Base-by-base conservation (phyloP, 371 early-diverging fungal genomes). In the Haplosporangium sp. region DNA sequence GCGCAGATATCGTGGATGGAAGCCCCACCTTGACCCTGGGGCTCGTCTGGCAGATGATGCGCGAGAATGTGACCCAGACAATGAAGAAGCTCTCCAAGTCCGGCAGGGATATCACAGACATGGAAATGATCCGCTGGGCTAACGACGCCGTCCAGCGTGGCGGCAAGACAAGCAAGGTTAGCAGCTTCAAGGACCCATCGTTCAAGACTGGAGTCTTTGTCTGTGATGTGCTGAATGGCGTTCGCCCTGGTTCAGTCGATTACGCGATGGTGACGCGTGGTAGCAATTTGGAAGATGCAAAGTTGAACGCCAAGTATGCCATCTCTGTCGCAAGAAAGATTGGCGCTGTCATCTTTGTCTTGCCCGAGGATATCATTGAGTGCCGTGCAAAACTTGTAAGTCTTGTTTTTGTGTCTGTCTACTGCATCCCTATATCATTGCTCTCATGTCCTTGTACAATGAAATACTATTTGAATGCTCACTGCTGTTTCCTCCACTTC, bases 331-430 rank as follows among this genome's bases (percentile, higher is more conserved):
- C 98, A 11, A 92, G 98, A 82, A 97, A 97, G 84, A 84, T 98
- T 61, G 98, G 98, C 41, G 98, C 98, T n/a, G 96, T 97, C 46
- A 97, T 98, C 75, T 98, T 98, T 86, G 88, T 97, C 59, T 87
- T 97, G 51, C 98, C 98, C 10, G 98, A 98, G 84, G 98, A 98
- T 86, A 97, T 98, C 83, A 92, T 95, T 55, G 98, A 97, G 84
- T 67, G 95, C 94, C 86, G 95, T 95, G 94, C 92, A 86, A 83
- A 80, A 81, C 82, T 61, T 61, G 63, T 69, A 59, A 63, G 64
- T 65, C 20, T 5, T 21, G 13, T 56, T 54, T 8, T 14, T 46
- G 21, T n/a, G n/a, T n/a, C 37, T n/a, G 12, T 64, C 16, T 60
- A 43, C 16, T 37, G 29, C 38, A n/a, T 45, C 51, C 36, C 38